Base-by-base conservation (phyloP, 768 basidiomycete genomes). In the Boletus coccyginus region DNA sequence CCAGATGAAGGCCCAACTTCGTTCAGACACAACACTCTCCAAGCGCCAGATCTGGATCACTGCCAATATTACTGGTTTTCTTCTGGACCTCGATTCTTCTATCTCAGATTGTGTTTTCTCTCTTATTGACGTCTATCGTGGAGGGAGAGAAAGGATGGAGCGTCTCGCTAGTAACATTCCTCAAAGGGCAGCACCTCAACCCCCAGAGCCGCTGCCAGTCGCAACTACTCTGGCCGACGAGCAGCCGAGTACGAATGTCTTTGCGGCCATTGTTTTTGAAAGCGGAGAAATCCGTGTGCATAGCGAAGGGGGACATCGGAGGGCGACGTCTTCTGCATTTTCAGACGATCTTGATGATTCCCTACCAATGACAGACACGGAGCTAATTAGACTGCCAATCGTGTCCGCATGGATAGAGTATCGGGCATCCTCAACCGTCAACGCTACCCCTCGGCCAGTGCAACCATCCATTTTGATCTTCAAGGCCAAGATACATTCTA, bases 401-500 rank as follows among this genome's bases (percentile, higher is more conserved):
- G 77, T 94, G 7, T 87, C 90, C 17, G 87, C 90, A 19, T 93
- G 90, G 90, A 79, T 81, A 24, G 92, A 94, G 69, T 94, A 90
- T 69, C 83, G 84, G 31, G 82, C 88, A 10, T 78, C 80, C 2
- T 76, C 84, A 7, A 67, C 49, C 2, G 69, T 78, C 10, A 69
- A 72, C 13, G 72, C 48, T n/a, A 33, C 76, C 36, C 79, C 77
- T 57, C 61, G 46, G n/a, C 51, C 50, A 53, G 17, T 53, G 17
- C 81, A 81, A 56, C 80, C 86, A 0, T 85, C 88, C 1, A 77
- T 80, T 3, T 75, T 96, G 31, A 77, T 91, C 58, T 88, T 97
- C 77, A 94, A 92, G 69, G 82, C 83, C 64, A 89, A 90, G n/a
- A 81, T 98, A 21, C 91, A 94, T 66, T 87, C 90, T 0, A 97